Base-by-base conservation (phyloP, 805 yeast species). In the Pichia deserticola region DNA sequence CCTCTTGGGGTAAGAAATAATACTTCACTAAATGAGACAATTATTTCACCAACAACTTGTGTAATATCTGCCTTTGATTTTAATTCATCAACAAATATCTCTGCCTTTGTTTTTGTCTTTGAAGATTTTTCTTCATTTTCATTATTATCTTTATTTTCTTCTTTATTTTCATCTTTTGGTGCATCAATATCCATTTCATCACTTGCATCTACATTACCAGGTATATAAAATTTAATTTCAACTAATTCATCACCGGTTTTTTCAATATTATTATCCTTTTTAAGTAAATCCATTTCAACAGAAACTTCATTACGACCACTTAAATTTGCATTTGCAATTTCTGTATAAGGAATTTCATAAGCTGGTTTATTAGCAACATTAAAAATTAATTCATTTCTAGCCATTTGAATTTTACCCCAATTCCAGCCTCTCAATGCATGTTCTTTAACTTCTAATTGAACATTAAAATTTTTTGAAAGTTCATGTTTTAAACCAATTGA, bases 371-470 rank as follows among this genome's bases (percentile, higher is more conserved):
- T 89, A 61, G 86, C 86, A 27, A 90, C 82, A 51, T 82, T 81
- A 68, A 93, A 90, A 32, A 88, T 79, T 65, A 93, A 73, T 66
- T 93, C 99, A 59, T 89, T 87, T 65, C 96, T 79, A 25, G 95
- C 96, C 63, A 93, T 79, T 64, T 90, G 96, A 13, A 92, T 76
- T 55, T 84, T 82, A 48, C 99, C 99, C 99, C 99, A 93, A 68
- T 93, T 93, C 99, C 99, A 93, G 34, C 99, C 99, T 70, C 97
- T 80, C 56, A 93, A 72, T 5, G 97, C 86, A 68, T 93, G 99
- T 60, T 92, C 98, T 60, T 76, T 81, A 54, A 78, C 84, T 59
- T 93, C 98, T 51, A 93, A 74, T 49, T 78, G 78, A 40, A 87
- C 72, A 47, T 69, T 73, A 67, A 89, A 88, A 60, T 85, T 78